Evolutionary conservation across 768 basidiomycete genomes (phyloP).

Genomic region (Hydnomerulius pinastri): DNA sequence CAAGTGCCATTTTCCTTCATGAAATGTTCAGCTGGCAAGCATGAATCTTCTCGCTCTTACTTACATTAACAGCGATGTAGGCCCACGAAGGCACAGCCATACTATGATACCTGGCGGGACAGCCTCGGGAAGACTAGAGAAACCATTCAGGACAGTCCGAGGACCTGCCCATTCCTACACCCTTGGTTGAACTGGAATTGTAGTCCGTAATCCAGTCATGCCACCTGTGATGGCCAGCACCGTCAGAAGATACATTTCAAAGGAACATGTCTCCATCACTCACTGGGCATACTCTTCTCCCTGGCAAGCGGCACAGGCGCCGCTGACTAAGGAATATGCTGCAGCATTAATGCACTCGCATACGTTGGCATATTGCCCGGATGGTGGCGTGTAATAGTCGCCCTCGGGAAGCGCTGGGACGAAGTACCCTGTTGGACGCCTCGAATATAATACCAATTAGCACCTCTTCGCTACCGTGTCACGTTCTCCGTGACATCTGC

Average conservation of each 20-base stretch:
- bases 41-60: too few species aligned
- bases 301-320: conserved; percentile 37
- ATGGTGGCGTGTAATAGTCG: conserved; percentile 45
- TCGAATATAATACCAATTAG: conserved; percentile 7
- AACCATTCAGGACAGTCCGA: background rate
- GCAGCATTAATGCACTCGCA: conserved; percentile 36
- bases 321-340: conserved; percentile 35
- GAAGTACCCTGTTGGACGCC: conserved; percentile 1
- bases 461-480: conserved; percentile 4
- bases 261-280: conserved; percentile 5
- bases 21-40: too few species aligned
- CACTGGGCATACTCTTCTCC: conserved; percentile 12
- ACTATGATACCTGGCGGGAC: conserved; percentile 24
- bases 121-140: conserved; percentile 18
- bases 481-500: conserved; percentile 7
- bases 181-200: background rate
- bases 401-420: conserved; percentile 16
- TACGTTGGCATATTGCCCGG: conserved; percentile 26
- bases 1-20: too few species aligned
- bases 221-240: conserved; percentile 3
- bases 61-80: too few species aligned
- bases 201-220: conserved; percentile 3
- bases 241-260: background rate
- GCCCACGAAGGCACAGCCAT: conserved; percentile 32
- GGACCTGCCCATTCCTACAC: background rate